Base-by-base conservation (phyloP, 2,329 filamentous ascomycete genomes). In the Pseudonectria buxi region DNA sequence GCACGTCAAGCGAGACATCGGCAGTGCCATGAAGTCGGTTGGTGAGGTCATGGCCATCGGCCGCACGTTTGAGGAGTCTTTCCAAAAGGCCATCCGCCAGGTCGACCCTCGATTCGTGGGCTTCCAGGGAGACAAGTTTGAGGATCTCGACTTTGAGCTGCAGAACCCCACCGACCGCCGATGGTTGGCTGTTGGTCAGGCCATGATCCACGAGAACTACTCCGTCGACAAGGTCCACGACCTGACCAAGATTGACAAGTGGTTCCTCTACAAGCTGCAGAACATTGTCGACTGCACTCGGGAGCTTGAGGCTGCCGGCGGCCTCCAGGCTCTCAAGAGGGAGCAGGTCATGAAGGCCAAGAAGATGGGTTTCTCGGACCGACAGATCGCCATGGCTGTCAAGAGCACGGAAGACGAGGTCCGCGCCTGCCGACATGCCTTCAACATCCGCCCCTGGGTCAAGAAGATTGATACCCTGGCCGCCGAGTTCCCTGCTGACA, bases 41-140 rank as follows among this genome's bases (percentile, higher is more conserved):
- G 92, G 92, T 59, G 92, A 98, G 67, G 92, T 98, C 41, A 98
- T 98, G 92, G 92, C 92, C 46, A 96, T 98, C 55, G 92, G 92
- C 49, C 82, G 92, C 63, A 96, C 92, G 22, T 98, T 96, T 54
- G 92, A 98, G 67, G 92, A 98, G 69, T 94, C 88, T 12, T 94
- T 98, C 71, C 92, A 98, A 65, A 98, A 98, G 72, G 92, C 92
- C 44, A 94, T 95, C 58, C 86, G 92, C 41, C 87, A 95, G 68
- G 90, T 98, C 47, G 92, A 98, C 59, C 90, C 92, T 49, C 78
- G 76, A 54, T 96, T 86, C 60, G 67, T 90, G 46, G 92, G 92
- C 49, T 94, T 96, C 72, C 88, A 96, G 69, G 90, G 88, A 39
- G 90, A 90, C 63, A 82, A 90, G 58, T 96, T 96, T 51, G 88